phyloP scores from a whole-genome alignment of 1,139 yeast genomes.

The Geotrichum phurueaensis region DNA sequence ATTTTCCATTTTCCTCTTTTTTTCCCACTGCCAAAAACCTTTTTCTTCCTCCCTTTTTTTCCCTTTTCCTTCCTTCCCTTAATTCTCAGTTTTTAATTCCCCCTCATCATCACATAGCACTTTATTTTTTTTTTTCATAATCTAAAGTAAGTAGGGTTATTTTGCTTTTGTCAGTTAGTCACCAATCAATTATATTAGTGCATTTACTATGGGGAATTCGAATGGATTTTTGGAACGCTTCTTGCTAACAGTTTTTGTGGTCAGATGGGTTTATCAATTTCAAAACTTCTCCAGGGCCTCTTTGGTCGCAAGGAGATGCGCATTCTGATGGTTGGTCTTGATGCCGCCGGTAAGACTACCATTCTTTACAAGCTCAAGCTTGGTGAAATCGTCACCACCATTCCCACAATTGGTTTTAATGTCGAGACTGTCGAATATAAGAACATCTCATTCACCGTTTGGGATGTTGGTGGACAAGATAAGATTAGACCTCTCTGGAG shows the following conservation, averaged over 20 bases:
- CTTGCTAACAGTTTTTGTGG: background rate
- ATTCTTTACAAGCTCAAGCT: conserved; percentile 82
- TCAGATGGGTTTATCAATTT: conserved; percentile 14
- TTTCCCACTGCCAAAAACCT: background rate
- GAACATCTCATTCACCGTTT: conserved; percentile 88
- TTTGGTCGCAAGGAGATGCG: conserved; percentile 55
- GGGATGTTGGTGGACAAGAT: conserved; percentile 98
- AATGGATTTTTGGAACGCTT: background rate
- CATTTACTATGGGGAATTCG: background rate
- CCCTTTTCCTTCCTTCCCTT: background rate
- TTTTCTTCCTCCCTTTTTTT: conserved; percentile 1
- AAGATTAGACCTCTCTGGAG: conserved; percentile 94
- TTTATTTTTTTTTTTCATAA: background rate
- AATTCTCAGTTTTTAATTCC: background rate
- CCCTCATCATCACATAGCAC: background rate
- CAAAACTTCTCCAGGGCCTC: conserved; percentile 13
- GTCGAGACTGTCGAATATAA: conserved; percentile 93
- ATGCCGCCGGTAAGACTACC: conserved; percentile 90
- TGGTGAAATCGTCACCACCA: conserved; percentile 89
- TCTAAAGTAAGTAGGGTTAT: background rate
- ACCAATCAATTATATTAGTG: background rate
- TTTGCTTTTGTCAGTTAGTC: background rate
- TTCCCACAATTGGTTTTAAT: conserved; percentile 91
- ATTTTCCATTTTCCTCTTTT: conserved; percentile 4
- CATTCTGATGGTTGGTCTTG: conserved; percentile 49